These are phyloP conservation scores for Fusarium sp. DNA, from an alignment of 2,329 filamentous ascomycete species.

Conservation along the genomic window DNA sequence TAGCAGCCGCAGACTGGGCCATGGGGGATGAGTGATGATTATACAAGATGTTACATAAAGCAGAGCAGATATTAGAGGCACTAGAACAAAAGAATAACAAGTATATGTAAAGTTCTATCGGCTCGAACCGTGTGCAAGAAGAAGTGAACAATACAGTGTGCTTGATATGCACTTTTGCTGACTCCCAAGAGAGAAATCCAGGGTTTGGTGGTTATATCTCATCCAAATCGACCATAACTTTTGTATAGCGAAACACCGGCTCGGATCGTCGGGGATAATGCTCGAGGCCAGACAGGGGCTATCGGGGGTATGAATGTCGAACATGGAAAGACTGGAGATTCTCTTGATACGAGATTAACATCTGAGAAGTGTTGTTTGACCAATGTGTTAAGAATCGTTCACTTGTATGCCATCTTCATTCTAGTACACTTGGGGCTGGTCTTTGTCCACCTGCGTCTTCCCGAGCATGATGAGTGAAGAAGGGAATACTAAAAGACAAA, in stretches of 20 bases:
- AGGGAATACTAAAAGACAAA: not conserved
- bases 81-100: not conserved
- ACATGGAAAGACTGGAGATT: not conserved
- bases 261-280: not conserved
- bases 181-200: too few species aligned
- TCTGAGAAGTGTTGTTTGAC: not conserved
- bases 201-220: not conserved
- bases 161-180: not conserved
- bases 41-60: not conserved
- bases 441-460: not conserved
- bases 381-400: not conserved
- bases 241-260: not conserved
- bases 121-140: too few species aligned
- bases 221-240: not conserved
- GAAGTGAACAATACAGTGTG: not conserved
- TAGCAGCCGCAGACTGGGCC: conserved; percentile 42
- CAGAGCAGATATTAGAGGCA: not conserved
- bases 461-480: not conserved
- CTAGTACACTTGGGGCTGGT: not conserved
- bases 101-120: not conserved
- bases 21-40: conserved; percentile 11
- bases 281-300: not conserved
- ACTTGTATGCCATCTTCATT: not conserved
- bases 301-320: too few species aligned
- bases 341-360: not conserved